Percentiles rank a stretch among this genome's conserved stretches.
phyloP scores from a whole-genome alignment of 202 grass and related monocot genomes.

The Bolboschoenoplectus hybrid region DNA sequence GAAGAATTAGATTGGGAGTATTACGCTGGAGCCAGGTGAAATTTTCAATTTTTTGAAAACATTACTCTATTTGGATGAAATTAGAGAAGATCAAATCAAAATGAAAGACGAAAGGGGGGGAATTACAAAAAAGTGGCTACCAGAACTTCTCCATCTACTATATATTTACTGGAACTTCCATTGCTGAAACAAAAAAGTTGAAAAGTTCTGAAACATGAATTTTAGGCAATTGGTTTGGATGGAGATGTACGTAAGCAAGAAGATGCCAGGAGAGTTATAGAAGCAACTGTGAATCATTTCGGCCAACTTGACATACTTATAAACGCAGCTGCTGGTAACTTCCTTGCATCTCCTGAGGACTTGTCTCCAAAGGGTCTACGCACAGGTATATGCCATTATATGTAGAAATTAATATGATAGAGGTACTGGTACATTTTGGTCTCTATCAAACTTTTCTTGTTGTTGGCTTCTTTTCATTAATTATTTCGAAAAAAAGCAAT shows the following conservation, averaged over 20 bases:
- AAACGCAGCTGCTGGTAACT: conserved; percentile 92
- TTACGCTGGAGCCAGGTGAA: not conserved
- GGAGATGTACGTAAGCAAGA: conserved; percentile 88
- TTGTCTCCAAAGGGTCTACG: conserved; percentile 86
- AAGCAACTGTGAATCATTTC: conserved; percentile 64
- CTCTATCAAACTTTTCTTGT: not conserved
- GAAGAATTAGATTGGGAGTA: not conserved
- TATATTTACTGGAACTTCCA: not conserved
- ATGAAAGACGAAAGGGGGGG: not conserved
- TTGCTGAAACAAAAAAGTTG: not conserved
- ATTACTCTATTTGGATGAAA: not conserved
- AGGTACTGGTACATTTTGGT: not conserved
- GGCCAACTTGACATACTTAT: conserved; percentile 88
- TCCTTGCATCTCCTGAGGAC: conserved; percentile 91
- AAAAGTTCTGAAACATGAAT: not conserved
- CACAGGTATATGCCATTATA: conserved; percentile 52
- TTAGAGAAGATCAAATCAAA: not conserved
- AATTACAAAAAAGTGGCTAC: not conserved
- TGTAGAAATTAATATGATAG: not conserved
- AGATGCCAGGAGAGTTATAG: conserved; percentile 71
- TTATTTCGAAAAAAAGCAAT: not conserved
- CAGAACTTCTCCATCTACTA: not conserved
- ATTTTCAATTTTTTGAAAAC: not conserved
- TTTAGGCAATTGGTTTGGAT: conserved; percentile 80
- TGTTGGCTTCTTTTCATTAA: not conserved